Percentiles rank a stretch among this genome's conserved stretches.
Evolutionary conservation across 2,329 filamentous ascomycete species (phyloP).

Genomic region (Arthrobotrys pseudoclavata): DNA sequence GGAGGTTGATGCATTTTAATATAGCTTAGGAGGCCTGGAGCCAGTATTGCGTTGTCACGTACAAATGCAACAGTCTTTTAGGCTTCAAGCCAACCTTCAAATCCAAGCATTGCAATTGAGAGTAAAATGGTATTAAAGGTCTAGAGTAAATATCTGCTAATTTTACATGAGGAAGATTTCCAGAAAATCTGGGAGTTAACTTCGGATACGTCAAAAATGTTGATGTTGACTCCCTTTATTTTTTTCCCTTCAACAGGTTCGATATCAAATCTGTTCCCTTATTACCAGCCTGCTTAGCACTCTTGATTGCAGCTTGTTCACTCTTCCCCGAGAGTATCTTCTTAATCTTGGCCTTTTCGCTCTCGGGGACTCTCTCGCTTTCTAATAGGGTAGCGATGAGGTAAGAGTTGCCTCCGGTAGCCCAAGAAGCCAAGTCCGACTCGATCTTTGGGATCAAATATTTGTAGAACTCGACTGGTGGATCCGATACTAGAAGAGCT

Average conservation of each 20-base stretch:
- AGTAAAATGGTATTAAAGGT: slow-evolving; percentile 3
- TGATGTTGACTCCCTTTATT: neutral
- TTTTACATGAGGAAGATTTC: neutral
- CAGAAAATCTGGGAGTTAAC: neutral
- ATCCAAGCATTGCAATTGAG: neutral
- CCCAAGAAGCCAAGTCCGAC: slow-evolving; percentile 82
- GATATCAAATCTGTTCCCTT: slow-evolving; percentile 55
- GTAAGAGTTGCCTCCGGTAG: slow-evolving; percentile 86
- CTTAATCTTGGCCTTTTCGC: slow-evolving; percentile 70
- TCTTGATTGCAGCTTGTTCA: slow-evolving; percentile 73
- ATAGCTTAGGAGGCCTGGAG: neutral
- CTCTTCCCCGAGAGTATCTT: slow-evolving; percentile 61
- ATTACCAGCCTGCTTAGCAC: slow-evolving; percentile 71
- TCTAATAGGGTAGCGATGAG: slow-evolving; percentile 82
- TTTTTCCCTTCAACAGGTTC: slow-evolving; percentile 45
- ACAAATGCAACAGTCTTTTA: slow-evolving; percentile 4
- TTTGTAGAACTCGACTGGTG: slow-evolving; percentile 83
- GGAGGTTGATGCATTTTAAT: slow-evolving; percentile 11
- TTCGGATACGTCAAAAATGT: neutral
- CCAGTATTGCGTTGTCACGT: neutral
- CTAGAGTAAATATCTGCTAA: neutral
- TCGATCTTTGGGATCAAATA: slow-evolving; percentile 86
- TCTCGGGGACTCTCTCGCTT: slow-evolving; percentile 76
- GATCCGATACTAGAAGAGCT: slow-evolving; percentile 74
- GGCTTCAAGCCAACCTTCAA: neutral